Evolutionary conservation across 2,329 filamentous ascomycete species (phyloP), one percentile per base, ranked within the genome.

Genomic region (Madurella mycetomatis): DNA sequence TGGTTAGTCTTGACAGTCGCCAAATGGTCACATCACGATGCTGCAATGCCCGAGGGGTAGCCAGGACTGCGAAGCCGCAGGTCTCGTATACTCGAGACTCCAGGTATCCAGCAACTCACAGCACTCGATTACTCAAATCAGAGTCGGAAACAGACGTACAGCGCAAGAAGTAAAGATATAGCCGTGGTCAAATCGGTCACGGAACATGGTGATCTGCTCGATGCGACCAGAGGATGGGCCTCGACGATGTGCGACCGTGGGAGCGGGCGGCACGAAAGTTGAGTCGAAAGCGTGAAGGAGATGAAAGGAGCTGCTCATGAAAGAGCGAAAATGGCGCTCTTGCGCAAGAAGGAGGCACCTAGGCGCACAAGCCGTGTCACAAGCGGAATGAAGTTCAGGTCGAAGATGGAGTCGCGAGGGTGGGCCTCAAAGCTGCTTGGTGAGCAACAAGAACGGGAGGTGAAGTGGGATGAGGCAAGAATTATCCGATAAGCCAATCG

Each of bases 401-500:
- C 42, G 47, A 16, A 56, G 56, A 49, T 53, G 41, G 42, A 51
- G 55, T 51, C 54, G 25, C 41, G 43, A 16, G 30, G 39, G 55
- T 58, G 53, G 57, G 49, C 25, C 25, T 51, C 56, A 53, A 53
- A 44, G 49, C 47, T 43, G 50, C 53, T 32, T 32, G 47, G 40
- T 51, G 47, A 54, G 37, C 41, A 50, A 47, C 25, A 44, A 44
- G 41, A 47, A 41, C 37, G 1, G n/a, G 12, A 13, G 7, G 13
- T 37, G 31, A 59, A 54, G 59, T 62, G 58, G 61, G 60, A 58
- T 62, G 58, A 18, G 39, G 18, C 44, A 41, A n/a, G 48, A 52
- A 61, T 62, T 50, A 60, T 63, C 62, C 61, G 62, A 52, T 17
- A 19, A 34, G 41, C 62, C 58, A 63, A 64, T 63, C 53, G 53